phyloP scores from a whole-genome alignment of 768 basidiomycete species.

The Pisolithus albus region DNA sequence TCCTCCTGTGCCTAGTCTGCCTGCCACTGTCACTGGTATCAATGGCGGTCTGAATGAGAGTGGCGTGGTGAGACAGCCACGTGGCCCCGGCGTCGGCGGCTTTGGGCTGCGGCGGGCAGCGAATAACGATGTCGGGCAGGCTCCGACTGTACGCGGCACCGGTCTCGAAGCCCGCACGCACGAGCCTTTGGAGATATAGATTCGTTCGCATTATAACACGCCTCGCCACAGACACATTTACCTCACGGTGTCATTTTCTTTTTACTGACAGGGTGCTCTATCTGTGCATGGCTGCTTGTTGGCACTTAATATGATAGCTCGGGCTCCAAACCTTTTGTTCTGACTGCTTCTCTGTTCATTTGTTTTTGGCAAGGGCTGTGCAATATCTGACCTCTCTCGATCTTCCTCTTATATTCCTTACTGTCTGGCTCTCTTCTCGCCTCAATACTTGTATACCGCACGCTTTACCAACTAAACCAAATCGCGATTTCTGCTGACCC shows the following conservation, averaged over 20 bases:
- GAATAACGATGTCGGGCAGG: constrained; percentile 29
- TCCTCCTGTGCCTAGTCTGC: constrained; percentile 77
- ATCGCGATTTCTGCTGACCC: not conserved
- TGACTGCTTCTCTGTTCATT: constrained; percentile 3
- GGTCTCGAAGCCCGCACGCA: constrained; percentile 81
- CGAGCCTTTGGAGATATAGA: constrained; percentile 79
- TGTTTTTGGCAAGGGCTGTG: constrained; percentile 11
- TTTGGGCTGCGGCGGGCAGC: constrained; percentile 53
- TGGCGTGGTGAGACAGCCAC: constrained; percentile 77
- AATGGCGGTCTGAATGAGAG: constrained; percentile 39
- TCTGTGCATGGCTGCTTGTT: constrained; percentile 12
- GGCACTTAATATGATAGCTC: constrained; percentile 17
- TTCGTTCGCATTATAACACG: not conserved
- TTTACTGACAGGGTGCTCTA: constrained; percentile 10
- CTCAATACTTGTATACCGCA: constrained; percentile 24
- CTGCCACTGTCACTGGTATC: constrained; percentile 44
- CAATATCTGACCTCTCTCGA: constrained; percentile 3
- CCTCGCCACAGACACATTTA: constrained; percentile 10
- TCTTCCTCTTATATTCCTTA: constrained; percentile 1
- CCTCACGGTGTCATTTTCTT: constrained; percentile 8
- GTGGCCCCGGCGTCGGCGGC: constrained; percentile 74
- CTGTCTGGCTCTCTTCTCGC: not conserved
- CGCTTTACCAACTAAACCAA: constrained; percentile 11
- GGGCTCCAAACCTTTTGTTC: constrained; percentile 10
- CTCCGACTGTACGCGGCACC: constrained; percentile 36